Percentiles rank a stretch among this genome's conserved stretches.
These are phyloP conservation scores for Carpinus viminea DNA, from an alignment of 306 rosid species.

Conservation along the genomic window DNA sequence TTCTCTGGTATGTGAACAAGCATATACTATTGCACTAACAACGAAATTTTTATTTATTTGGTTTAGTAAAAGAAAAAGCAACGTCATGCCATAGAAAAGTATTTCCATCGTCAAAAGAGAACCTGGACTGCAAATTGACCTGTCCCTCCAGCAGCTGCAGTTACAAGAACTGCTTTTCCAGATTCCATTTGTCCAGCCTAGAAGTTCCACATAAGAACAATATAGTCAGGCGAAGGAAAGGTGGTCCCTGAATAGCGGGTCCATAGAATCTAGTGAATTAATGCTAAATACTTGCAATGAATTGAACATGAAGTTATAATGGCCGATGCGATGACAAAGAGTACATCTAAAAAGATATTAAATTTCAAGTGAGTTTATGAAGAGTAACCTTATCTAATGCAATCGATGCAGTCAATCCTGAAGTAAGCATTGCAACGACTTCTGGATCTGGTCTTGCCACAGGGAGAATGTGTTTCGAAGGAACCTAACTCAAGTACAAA, in stretches of 20 bases:
- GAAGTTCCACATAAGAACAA: conserved; percentile 20
- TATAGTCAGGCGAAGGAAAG: conserved; percentile 26
- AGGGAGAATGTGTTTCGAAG: conserved; percentile 80
- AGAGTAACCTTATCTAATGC: conserved; percentile 75
- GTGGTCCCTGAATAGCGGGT: conserved; percentile 7
- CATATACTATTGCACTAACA: background rate
- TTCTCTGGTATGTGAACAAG: background rate
- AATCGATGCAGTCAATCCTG: conserved; percentile 95
- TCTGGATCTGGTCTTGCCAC: conserved; percentile 97
- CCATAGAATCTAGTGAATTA: conserved; percentile 5
- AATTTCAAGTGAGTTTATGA: conserved; percentile 11
- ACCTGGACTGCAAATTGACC: conserved; percentile 99
- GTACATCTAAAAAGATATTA: conserved; percentile 5
- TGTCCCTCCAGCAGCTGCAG: conserved; percentile 99
- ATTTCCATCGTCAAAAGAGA: conserved; percentile 2
- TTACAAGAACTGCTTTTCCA: conserved; percentile 84
- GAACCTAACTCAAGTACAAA: conserved; percentile 52
- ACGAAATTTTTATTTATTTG: background rate
- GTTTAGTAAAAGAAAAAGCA: background rate
- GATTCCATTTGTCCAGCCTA: conserved; percentile 92
- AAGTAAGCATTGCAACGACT: conserved; percentile 97
- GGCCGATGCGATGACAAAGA: conserved; percentile 15
- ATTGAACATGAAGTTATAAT: background rate
- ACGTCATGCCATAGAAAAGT: background rate
- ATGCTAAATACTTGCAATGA: conserved; percentile 12